These are phyloP conservation scores for Pseudoturritis turrita DNA, from an alignment of 345 rosid genomes.

Conservation along the genomic window DNA sequence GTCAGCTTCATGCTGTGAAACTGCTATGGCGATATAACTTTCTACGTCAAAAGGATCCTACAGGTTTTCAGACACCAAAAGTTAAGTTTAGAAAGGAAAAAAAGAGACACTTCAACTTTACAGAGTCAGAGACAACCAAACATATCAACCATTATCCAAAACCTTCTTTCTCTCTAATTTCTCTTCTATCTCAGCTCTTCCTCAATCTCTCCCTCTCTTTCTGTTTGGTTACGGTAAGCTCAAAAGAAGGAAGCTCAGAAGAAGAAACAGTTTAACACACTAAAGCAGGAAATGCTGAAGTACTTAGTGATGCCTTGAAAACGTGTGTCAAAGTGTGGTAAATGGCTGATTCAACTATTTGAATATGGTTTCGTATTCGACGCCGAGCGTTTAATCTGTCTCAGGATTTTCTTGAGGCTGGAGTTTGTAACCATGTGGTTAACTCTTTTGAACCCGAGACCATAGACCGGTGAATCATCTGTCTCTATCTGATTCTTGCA, in stretches of 20 bases:
- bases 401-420: constrained; percentile 53
- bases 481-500: constrained; percentile 72
- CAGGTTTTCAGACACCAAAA: constrained; percentile 6
- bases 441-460: constrained; percentile 67
- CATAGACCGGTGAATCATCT: constrained; percentile 71
- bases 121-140: not conserved
- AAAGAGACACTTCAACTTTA: not conserved
- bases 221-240: no score
- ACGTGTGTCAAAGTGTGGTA: not conserved
- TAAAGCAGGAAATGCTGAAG: no score
- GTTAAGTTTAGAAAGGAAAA: not conserved
- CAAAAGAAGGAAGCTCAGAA: no score
- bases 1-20: not conserved
- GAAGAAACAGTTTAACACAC: no score
- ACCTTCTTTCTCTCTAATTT: no score
- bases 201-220: no score
- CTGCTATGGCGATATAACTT: not conserved
- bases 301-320: not conserved
- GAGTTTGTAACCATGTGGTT: constrained; percentile 45
- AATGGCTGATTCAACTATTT: not conserved
- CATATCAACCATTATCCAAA: no score
- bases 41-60: constrained; percentile 4
- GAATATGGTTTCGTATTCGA: not conserved
- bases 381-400: constrained; percentile 1
- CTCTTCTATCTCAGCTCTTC: no score